Evolutionary conservation across 257 asterid genomes (phyloP).

Genomic region (Jasminum sambac): DNA sequence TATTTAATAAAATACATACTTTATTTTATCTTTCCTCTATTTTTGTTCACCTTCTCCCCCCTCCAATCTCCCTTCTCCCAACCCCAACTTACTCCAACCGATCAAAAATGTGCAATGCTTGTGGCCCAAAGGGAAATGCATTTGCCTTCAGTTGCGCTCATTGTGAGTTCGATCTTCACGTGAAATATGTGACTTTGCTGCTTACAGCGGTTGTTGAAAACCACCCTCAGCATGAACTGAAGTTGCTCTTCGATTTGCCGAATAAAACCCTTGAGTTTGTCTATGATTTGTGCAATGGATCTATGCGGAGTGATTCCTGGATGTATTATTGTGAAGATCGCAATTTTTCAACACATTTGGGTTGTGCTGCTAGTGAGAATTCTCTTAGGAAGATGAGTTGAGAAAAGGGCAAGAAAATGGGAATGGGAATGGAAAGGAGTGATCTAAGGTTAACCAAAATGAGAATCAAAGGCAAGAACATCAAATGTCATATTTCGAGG

Average conservation of each 20-base stretch:
- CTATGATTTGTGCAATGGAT: slow-evolving; percentile 20
- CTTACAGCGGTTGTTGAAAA: neutral
- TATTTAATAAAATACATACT: too few species aligned
- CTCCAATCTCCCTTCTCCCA: slow-evolving; percentile 41
- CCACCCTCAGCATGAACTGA: slow-evolving; percentile 23
- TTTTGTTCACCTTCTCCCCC: slow-evolving; percentile 35
- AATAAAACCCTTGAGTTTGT: slow-evolving; percentile 9
- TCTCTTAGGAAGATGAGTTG: neutral
- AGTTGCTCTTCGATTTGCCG: slow-evolving; percentile 20
- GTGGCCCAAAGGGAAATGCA: slow-evolving; percentile 28
- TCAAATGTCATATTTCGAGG: slow-evolving; percentile 4
- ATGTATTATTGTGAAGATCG: slow-evolving; percentile 26
- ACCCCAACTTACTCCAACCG: slow-evolving; percentile 26
- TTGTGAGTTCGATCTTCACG: slow-evolving; percentile 38
- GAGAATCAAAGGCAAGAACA: neutral
- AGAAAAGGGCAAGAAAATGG: neutral
- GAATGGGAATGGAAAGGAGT: slow-evolving; percentile 7
- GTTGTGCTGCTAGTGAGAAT: slow-evolving; percentile 1
- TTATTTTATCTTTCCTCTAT: too few species aligned
- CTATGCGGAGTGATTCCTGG: slow-evolving; percentile 1
- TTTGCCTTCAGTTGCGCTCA: slow-evolving; percentile 33
- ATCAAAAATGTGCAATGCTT: slow-evolving; percentile 30
- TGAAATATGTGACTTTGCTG: slow-evolving; percentile 29
- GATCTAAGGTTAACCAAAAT: slow-evolving; percentile 7
- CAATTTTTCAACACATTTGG: slow-evolving; percentile 26